Evolutionary conservation across 2,329 filamentous ascomycete genomes (phyloP), one percentile per base, ranked within the genome.

Genomic region (Colletotrichum musicola): DNA sequence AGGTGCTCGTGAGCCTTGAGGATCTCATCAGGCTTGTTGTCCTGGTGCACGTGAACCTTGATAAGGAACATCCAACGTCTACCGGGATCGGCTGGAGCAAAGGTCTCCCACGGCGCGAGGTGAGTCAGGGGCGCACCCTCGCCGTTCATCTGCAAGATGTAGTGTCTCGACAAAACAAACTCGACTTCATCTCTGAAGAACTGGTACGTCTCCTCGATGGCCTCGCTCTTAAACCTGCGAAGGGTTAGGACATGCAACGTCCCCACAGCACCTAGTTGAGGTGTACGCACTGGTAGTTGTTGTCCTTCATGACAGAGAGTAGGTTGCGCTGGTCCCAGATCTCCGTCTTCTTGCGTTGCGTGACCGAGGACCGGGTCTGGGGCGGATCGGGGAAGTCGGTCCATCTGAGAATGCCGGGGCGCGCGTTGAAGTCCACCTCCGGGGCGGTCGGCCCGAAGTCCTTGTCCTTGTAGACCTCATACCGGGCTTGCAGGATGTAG

Each of bases 381-480:
- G 83, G 79, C 16, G 88, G 88, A 69, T 90, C 89, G 1, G 89
- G 89, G 51, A 90, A 81, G 71, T 90, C 89, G 6, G 81, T 84
- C 87, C 88, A 91, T 51, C 85, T 80, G 65, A 91, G 75, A 4
- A 84, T 82, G 18, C 86, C 87, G 0, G 79, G 78, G 0, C 78
- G 75, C 6, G 77, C 73, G 68, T 86, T 82, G 47, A 85, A 80
- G 46, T 85, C 80, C 64, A 75, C 72, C 42, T 68, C 67, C 2
- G 76, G 67, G 0, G 75, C 69, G 1, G 75, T 74, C 12, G 75
- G 75, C 20, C 83, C 83, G 72, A 89, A 83, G 68, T 87, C 82
- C 4, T 76, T 76, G 35, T 86, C 81, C 56, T 80, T 81, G 20
- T 81, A 75, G 2, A 90, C 77, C 61, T 89, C 84, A 72, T 89